phyloP scores from a whole-genome alignment of 2,329 filamentous ascomycete genomes.

The Parastagonospora avenae region DNA sequence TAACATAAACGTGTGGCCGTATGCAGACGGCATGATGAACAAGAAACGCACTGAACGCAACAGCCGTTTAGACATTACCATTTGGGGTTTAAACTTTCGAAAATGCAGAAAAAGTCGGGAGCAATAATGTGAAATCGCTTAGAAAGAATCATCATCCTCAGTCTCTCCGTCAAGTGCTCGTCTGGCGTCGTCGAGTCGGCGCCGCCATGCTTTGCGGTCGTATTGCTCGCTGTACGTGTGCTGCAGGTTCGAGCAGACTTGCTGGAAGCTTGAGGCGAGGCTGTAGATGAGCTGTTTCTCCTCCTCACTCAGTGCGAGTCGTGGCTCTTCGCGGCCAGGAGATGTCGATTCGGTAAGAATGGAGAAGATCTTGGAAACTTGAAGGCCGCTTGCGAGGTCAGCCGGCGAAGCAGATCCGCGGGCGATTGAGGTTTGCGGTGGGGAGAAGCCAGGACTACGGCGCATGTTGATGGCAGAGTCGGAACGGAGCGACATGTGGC shows the following conservation, averaged over 20 bases:
- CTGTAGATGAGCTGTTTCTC: constrained; percentile 60
- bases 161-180: constrained; percentile 72
- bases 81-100: neutral
- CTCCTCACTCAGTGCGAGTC: constrained; percentile 54
- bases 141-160: constrained; percentile 45
- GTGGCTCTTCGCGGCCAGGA: constrained; percentile 30
- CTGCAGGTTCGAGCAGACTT: constrained; percentile 59
- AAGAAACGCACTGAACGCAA: constrained; percentile 29
- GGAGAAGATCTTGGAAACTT: constrained; percentile 49
- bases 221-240: constrained; percentile 53
- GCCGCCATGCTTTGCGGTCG: constrained; percentile 68
- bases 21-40: constrained; percentile 3
- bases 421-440: constrained; percentile 34
- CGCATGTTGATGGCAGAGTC: constrained; percentile 43
- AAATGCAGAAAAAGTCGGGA: constrained; percentile 2
- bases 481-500: constrained; percentile 29
- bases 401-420: constrained; percentile 37
- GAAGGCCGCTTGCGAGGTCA: constrained; percentile 41
- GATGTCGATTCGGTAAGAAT: constrained; percentile 45
- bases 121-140: neutral
- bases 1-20: neutral
- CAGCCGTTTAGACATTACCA: constrained; percentile 39
- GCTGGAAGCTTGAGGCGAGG: constrained; percentile 59
- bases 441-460: constrained; percentile 29
- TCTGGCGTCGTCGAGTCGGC: constrained; percentile 75